Base-by-base conservation (phyloP, 352 stramenopile species). In the Pythium myriotylum region DNA sequence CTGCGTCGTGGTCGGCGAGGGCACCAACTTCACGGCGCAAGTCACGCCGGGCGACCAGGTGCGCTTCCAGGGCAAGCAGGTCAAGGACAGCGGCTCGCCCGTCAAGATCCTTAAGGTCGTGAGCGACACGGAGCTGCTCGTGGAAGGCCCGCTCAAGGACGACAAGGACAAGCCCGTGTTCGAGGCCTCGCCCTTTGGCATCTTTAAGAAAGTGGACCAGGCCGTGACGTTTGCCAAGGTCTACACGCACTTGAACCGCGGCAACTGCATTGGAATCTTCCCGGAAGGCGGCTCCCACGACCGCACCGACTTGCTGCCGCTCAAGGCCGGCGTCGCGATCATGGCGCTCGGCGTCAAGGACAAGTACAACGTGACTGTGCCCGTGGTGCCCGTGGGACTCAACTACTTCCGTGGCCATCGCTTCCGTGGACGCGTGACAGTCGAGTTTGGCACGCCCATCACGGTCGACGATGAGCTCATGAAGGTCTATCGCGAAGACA, bases 241-340 rank as follows among this genome's bases (percentile, higher is more conserved):
- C 42, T 97, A 97, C 70, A 89, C 77, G 56, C 84, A 93, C 59
- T 71, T 98, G 39, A 88, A 94, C 55, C 77, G 84, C 19, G 94
- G 91, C 13, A 85, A 96, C 63, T 96, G 84, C 58, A 95, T 98
- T 49, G 94, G 91, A 5, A 99, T 99, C 46, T 99, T 99, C 66
- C 97, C 97, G 0, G 97, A 99, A 70, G 97, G 97, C 40, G 97
- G 97, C 13, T 98, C 86, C 26, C 97, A 99, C 73, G 97, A 99
- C 72, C 81, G 96, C 62, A 99, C 97, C 13, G 94, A 99, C 67
- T 63, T 99, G 45, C 70, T 99, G 32, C 97, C 97, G 17, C 83
- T 99, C 23, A 99, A 99, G 76, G 95, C 96, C 54, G 97, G 97
- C 29, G 94, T 99, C 33, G 95, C 96, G n/a, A 79, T 99, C 37